Base-by-base conservation (phyloP, 768 basidiomycete genomes). In the Thelephora aurantiotincta region DNA sequence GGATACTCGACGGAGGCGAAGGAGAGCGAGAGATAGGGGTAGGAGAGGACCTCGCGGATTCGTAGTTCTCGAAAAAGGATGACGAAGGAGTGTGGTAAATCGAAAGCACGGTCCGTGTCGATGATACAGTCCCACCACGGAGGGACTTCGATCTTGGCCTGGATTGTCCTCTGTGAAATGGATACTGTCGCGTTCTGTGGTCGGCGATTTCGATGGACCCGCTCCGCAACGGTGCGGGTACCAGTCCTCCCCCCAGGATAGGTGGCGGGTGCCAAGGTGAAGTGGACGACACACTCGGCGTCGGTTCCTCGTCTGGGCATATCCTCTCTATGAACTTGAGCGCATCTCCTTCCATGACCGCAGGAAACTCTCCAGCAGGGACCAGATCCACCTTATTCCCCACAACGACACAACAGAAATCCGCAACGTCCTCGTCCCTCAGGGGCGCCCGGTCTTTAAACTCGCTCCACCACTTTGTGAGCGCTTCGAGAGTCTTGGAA, bases 61-160 rank as follows among this genome's bases (percentile, higher is more conserved):
- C 69, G 51, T 67, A 82, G 2, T 58, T 53, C 57, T 85, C 79
- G 52, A 76, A 81, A 37, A 85, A 51, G n/a, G 83, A 86, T 0
- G 86, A 88, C 0, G 80, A 75, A 6, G 87, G 84, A 0, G 87
- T 89, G 60, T 86, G 81, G 61, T 81, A 89, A 36, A 78, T 68
- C 1, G 80, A 77, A 2, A 76, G 57, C 1, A 71, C 70, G 0
- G 80, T 78, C 45, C 18, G 78, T 78, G 34, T 73, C 68, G 51
- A 78, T 18, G 38, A 41, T 14, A 41, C 60, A 1, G 80, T 82
- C 30, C 75, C 72, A 16, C 66, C 55, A 46, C 48, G 62, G 48
- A 62, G 54, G 45, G 56, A 69, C 13, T 67, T 69, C 6, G 78
- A 76, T 48, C 67, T 67, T 3, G 69, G 68, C 49, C 69, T 67